These are phyloP conservation scores for Helianthus tuberosus DNA, from an alignment of 129 eudicot genomes.

Conservation along the genomic window DNA sequence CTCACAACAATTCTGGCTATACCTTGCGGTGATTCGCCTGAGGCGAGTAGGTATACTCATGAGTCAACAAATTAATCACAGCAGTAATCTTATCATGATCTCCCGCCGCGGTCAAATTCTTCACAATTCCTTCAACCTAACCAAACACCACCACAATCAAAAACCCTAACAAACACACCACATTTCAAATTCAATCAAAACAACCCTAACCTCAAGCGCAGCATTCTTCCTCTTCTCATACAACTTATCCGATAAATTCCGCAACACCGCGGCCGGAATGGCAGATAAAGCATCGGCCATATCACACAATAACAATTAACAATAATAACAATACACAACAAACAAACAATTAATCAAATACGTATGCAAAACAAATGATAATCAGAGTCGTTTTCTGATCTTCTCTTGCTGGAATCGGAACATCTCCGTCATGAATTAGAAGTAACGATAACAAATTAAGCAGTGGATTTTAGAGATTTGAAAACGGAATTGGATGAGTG, in stretches of 20 bases:
- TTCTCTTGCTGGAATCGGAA: conserved; percentile 53
- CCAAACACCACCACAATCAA: conserved; percentile 16
- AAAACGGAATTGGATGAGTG: conserved; percentile 25
- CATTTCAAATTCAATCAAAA: conserved; percentile 16
- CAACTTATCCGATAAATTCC: conserved; percentile 83
- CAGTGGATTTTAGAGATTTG: conserved; percentile 8
- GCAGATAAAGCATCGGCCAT: conserved; percentile 86
- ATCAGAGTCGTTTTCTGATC: conserved; percentile 47
- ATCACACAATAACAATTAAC: conserved; percentile 16
- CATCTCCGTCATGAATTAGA: conserved; percentile 33
- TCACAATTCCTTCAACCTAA: conserved; percentile 95
- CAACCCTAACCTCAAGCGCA: conserved; percentile 73
- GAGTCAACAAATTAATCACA: conserved; percentile 72
- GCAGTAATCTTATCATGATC: conserved; percentile 87
- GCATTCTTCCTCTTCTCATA: conserved; percentile 96
- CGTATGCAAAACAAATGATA: background rate
- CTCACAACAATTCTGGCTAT: background rate
- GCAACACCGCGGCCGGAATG: conserved; percentile 79
- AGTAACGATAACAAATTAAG: conserved; percentile 22
- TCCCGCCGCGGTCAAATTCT: conserved; percentile 67
- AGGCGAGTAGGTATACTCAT: conserved; percentile 76
- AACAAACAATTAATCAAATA: background rate
- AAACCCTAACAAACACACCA: conserved; percentile 10
- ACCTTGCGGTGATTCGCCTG: conserved; percentile 97
- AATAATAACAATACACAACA: background rate